A percentile compares a stretch with the other conserved stretches of the same genome.
These are phyloP conservation scores for Rhododendron vialii DNA, from an alignment of 148 eudicot genomes.

Conservation along the genomic window DNA sequence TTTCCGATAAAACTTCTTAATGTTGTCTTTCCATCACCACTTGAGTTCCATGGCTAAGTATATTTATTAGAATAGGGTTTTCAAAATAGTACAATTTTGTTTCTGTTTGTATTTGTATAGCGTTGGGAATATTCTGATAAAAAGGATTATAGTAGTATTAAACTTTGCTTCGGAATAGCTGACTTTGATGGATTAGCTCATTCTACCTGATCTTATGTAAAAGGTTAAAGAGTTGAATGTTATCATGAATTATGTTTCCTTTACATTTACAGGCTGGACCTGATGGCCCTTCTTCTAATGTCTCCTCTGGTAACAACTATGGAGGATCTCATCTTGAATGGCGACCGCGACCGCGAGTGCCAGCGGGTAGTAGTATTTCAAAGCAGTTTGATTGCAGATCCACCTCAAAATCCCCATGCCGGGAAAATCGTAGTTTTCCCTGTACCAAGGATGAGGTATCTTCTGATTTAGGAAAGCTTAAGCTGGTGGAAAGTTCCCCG, in stretches of 20 bases:
- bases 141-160: background rate
- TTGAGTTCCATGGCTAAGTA: background rate
- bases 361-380: background rate
- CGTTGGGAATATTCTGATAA: background rate
- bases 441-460: slow-evolving; percentile 14
- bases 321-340: background rate
- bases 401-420: slow-evolving; percentile 5
- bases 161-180: background rate
- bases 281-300: slow-evolving; percentile 18
- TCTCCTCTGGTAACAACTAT: slow-evolving; percentile 6
- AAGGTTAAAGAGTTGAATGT: background rate
- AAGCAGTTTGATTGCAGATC: slow-evolving; percentile 11
- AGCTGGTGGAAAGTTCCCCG: slow-evolving; percentile 11
- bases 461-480: slow-evolving; percentile 11
- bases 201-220: background rate
- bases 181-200: background rate
- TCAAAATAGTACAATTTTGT: background rate
- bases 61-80: background rate
- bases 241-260: background rate
- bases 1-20: background rate
- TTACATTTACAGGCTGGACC: slow-evolving; percentile 21
- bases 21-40: background rate
- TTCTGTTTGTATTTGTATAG: background rate
- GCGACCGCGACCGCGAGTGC: slow-evolving; percentile 12
- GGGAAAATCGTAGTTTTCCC: background rate